Base-by-base conservation (phyloP, 2,329 filamentous ascomycete species). In the Chaetomium olivaceum region DNA sequence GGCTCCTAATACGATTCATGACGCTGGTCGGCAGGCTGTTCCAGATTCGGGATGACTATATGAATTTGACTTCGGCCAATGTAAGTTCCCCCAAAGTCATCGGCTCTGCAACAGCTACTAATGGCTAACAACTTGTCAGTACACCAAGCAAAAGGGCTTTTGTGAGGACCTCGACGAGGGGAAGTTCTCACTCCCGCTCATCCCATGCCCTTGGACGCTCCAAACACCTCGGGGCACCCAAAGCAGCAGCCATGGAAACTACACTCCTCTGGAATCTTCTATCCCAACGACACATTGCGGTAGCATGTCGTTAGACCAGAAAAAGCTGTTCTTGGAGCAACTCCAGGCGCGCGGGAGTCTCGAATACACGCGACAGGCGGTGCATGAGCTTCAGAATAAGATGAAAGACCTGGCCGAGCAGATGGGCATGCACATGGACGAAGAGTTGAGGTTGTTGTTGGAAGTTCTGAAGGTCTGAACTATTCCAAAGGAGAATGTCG, bases 91-190 rank as follows among this genome's bases (percentile, higher is more conserved):
- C 6, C 3, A 29, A 6, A 3, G 27, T 29, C 3, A 29, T 29
- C 3, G 27, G 27, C 3, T 29, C 27, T 6, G 31, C 31, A 33
- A 12, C 7, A 9, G 8, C 55, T 39, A 46, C 31, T 33, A 9
- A 33, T 9, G 8, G 11, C 58, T 29, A 60, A 25, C 1, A 39
- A 21, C n/a, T 21, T 29, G 4, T 29, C 43, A 75, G 73, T 80
- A 80, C 60, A 71, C 76, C 2, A 66, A 68, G 0, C 69, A 76
- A 39, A 80, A 80, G 64, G 79, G 79, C 0, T 78, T 78, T 63
- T 77, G 74, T 62, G 79, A 80, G 43, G 79, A 81, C 61, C 70
- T 81, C 0, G 76, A 77, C 27, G 79, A 81, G 68, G 78, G 79
- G 0, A 81, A 82, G 68, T 75, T 76, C 60, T 79, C 78, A 2